These are phyloP conservation scores for Fusarium odoratissimum DNA, from an alignment of 2,329 filamentous ascomycete genomes.

Conservation along the genomic window DNA sequence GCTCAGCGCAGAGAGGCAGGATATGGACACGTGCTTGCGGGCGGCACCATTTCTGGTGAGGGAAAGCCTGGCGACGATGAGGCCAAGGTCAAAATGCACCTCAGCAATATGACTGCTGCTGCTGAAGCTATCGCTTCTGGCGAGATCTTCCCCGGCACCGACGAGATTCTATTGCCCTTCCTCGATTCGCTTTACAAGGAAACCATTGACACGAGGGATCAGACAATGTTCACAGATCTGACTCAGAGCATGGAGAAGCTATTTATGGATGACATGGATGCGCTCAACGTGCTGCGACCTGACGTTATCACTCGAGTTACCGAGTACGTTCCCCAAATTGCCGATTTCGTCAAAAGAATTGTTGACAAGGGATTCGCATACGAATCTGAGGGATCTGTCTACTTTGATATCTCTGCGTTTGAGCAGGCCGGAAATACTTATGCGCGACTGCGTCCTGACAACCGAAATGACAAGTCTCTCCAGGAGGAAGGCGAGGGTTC, in stretches of 20 bases:
- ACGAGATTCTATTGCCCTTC: conserved; percentile 82
- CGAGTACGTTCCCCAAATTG: conserved; percentile 90
- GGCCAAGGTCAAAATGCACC: conserved; percentile 91
- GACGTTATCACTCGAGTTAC: conserved; percentile 90
- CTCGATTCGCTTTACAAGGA: conserved; percentile 78
- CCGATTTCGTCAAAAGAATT: conserved; percentile 83
- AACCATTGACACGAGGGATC: conserved; percentile 69
- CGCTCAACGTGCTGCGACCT: conserved; percentile 85
- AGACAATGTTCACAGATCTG: conserved; percentile 84
- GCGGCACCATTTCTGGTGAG: conserved; percentile 66
- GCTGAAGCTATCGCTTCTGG: conserved; percentile 60
- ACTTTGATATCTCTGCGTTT: conserved; percentile 91
- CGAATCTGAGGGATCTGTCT: conserved; percentile 83
- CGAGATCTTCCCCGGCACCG: conserved; percentile 65
- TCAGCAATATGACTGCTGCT: conserved; percentile 70
- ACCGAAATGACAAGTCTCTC: conserved; percentile 82
- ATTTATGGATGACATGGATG: conserved; percentile 89
- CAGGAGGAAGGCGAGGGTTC: conserved; percentile 92
- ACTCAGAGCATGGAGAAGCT: conserved; percentile 88
- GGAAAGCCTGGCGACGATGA: conserved; percentile 78
- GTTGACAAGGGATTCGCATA: conserved; percentile 90
- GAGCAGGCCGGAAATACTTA: conserved; percentile 88
- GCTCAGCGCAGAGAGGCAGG: conserved; percentile 60
- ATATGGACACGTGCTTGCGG: conserved; percentile 66
- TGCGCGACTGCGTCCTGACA: conserved; percentile 86